Evolutionary conservation across 164 flowering plant genomes (phyloP), one percentile per base, ranked within the genome.

Genomic region (Piper longum): DNA sequence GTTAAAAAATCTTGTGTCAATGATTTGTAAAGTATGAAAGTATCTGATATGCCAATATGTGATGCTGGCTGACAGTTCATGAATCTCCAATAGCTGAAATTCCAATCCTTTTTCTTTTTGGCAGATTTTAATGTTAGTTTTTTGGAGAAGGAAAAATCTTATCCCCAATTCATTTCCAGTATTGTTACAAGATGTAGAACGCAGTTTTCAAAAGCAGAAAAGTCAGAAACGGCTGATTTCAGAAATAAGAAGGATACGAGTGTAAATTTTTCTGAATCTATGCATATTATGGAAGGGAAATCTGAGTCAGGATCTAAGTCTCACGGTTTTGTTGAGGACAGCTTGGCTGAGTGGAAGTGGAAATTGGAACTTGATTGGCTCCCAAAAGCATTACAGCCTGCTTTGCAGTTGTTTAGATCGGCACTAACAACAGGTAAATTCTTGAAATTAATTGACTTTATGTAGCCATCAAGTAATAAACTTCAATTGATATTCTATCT

Each of bases 331-430:
- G 80, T 80, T 57, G 80, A 79, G 19, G 88, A 87, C 57, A 87
- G 78, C 66, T 57, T 76, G 57, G 61, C 58, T 19, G 82, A 81
- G 59, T 71, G 65, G 54, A 90, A 80, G 73, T 81, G 91, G 92
- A 87, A 60, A 45, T 56, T 81, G 41, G 97, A 93, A 74, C 82
- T 83, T 73, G 88, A 81, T 64, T 93, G 95, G 98, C 83, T 92
- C n/a, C 68, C 84, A 0, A 89, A 81, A 70, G 95, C 89, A 51
- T 81, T 93, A 57, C 96, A 89, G 72, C 98, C 97, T 40, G 97
- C 97, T 17, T 68, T 90, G 67, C 86, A 88, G 72, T 61, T 93
- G 70, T 87, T 73, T 67, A 79, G 77, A 71, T 69, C 87, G 87
- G 91, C 95, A 62, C 61, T 90, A 63, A 84, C 91, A 16, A 61